Conservation (phyloP, 805 yeast genomes). For the Saccharomycopsis babjevae region DNA sequence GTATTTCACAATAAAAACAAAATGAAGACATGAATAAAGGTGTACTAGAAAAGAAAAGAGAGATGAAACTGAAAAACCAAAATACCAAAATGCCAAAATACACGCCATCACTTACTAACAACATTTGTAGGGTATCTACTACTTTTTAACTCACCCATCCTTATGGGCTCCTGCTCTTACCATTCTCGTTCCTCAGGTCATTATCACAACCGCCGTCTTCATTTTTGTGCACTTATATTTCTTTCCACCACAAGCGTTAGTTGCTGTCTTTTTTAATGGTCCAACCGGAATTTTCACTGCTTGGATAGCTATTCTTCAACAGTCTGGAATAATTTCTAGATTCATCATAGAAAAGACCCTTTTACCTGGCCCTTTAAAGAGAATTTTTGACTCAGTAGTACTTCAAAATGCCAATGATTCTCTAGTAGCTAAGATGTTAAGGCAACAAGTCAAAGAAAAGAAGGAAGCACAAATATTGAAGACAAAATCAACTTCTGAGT, state of each 20-base stretch:
- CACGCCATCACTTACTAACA: background rate
- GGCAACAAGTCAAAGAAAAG: background rate
- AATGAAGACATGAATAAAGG: background rate
- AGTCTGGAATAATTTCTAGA: constrained; percentile 24
- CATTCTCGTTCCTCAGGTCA: constrained; percentile 18
- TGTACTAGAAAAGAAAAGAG: background rate
- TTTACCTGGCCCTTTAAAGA: constrained; percentile 25
- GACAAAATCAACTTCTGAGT: background rate
- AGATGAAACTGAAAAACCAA: too few relatives aligned
- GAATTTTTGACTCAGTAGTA: constrained; percentile 24
- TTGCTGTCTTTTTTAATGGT: constrained; percentile 20
- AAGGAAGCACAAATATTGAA: background rate
- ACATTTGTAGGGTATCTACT: constrained; percentile 12
- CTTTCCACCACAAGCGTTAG: constrained; percentile 19
- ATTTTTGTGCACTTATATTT: constrained; percentile 10
- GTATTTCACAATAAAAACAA: background rate
- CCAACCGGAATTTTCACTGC: constrained; percentile 19
- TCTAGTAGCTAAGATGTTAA: background rate
- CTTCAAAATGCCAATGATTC: constrained; percentile 7
- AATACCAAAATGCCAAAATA: background rate
- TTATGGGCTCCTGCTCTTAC: constrained; percentile 15
- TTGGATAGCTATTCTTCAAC: constrained; percentile 23
- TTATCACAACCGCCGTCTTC: constrained; percentile 17
- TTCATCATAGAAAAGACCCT: constrained; percentile 24
- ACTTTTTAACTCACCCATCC: constrained; percentile 8